Conservation (phyloP, 139 green algal species). For the Chlamydomonas incerta region DNA sequence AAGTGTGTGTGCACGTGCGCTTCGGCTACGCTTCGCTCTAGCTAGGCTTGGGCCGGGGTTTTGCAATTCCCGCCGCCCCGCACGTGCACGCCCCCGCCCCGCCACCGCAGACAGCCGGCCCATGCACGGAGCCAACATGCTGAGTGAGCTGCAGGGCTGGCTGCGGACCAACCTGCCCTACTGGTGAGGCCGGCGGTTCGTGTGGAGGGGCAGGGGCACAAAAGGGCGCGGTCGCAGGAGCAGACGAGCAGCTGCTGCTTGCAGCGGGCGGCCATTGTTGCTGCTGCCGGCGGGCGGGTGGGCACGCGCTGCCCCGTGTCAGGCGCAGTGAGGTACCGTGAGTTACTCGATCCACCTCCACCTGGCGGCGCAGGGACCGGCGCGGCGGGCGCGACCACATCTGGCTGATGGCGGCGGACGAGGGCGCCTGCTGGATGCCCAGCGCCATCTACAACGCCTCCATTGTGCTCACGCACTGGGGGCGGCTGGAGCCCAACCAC, state of each 20-base stretch:
- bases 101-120: slow-evolving; percentile 22
- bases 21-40: too few relatives aligned
- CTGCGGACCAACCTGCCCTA: background rate
- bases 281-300: too few relatives aligned
- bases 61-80: too few relatives aligned
- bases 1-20: background rate
- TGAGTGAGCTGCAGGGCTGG: background rate
- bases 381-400: slow-evolving; percentile 68
- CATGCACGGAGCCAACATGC: slow-evolving; percentile 53
- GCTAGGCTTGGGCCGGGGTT: too few relatives aligned
- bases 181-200: too few relatives aligned
- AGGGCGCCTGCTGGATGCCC: slow-evolving; percentile 54
- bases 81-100: background rate
- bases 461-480: slow-evolving; percentile 63
- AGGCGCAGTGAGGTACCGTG: too few relatives aligned
- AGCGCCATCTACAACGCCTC: slow-evolving; percentile 35
- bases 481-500: slow-evolving; percentile 36
- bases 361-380: slow-evolving; percentile 50
- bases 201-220: too few relatives aligned
- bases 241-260: too few relatives aligned
- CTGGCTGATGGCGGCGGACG: slow-evolving; percentile 59
- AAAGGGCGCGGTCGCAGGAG: too few relatives aligned
- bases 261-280: too few relatives aligned
- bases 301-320: too few relatives aligned
- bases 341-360: too few relatives aligned